Base-by-base conservation (phyloP, 176 grass and related monocot species). In the Melocanna baccifera region DNA sequence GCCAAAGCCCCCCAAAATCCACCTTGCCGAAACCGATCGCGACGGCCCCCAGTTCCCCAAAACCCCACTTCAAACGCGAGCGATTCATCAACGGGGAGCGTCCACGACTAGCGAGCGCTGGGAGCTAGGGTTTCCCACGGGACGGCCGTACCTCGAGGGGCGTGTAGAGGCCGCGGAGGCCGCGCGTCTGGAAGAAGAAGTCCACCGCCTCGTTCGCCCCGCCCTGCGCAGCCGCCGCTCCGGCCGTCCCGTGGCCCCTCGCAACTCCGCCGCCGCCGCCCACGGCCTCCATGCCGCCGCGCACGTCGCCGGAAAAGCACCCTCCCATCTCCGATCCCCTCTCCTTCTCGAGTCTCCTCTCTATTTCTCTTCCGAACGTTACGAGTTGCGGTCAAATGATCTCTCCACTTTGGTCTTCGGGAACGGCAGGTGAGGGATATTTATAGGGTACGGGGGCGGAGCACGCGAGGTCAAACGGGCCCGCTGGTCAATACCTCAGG, bases 241-340 rank as follows among this genome's bases (percentile, higher is more conserved):
- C 52, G 11, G 12, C 7, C 14, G 70, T 55, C 39, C 47, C 62
- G 9, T 32, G 37, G 48, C 23, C 47, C 32, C 19, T 40, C 18
- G 4, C 39, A 19, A 42, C 41, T 20, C 18, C 57, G 22, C 83
- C 90, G 22, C 83, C 90, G 3, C 22, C 83, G 41, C 91, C 92
- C n/a, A 95, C 93, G 19, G 76, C 93, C 83, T 90, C 86, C 91
- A 84, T 91, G 10, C 96, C 96, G 67, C 96, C 96, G 26, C 83
- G 90, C 36, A 84, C 76, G 62, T 98, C 93, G 30, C 88, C 96
- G 58, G 94, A 98, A 75, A 86, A 87, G 71, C 96, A 98, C 9
- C 55, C 76, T 1, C 96, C 96, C 96, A 98, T 98, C 30, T 43
- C 34, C 36, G 0, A 26, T 63, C 53, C 14, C 22, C 45, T 19